Evolutionary conservation across 257 asterid species (phyloP).

Genomic region (Voacanga thouarsii): DNA sequence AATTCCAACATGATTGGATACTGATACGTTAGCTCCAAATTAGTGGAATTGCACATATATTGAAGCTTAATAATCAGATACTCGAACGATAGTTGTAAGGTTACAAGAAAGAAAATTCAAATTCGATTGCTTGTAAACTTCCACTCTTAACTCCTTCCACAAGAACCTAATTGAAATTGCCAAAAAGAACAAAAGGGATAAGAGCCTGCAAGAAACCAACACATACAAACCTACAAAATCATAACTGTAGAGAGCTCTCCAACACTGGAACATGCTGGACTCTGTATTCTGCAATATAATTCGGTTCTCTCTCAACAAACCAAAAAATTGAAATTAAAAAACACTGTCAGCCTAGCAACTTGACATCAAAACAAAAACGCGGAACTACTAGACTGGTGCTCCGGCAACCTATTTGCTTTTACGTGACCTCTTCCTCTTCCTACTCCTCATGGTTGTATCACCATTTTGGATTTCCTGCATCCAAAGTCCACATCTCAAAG

Average conservation of each 20-base stretch:
- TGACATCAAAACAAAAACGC: neutral
- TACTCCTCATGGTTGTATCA: constrained; percentile 12
- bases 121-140: neutral
- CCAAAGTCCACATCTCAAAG: neutral
- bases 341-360: neutral
- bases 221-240: neutral
- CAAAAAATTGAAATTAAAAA: neutral
- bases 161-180: neutral
- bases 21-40: too few relatives aligned
- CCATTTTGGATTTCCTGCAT: constrained; percentile 15
- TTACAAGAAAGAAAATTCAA: neutral
- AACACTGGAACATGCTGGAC: neutral
- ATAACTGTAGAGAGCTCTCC: neutral
- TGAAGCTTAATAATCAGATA: too few relatives aligned
- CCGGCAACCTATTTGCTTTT: constrained; percentile 10
- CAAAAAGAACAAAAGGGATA: neutral
- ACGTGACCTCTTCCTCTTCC: constrained; percentile 25
- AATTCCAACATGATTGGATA: too few relatives aligned
- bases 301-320: neutral
- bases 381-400: constrained; percentile 6
- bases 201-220: neutral
- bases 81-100: too few relatives aligned
- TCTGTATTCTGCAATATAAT: neutral
- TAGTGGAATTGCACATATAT: too few relatives aligned
- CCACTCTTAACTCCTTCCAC: neutral